Evolutionary conservation across 495 filamentous ascomycete species (phyloP).

Genomic region (Podospora pseudocomata): DNA sequence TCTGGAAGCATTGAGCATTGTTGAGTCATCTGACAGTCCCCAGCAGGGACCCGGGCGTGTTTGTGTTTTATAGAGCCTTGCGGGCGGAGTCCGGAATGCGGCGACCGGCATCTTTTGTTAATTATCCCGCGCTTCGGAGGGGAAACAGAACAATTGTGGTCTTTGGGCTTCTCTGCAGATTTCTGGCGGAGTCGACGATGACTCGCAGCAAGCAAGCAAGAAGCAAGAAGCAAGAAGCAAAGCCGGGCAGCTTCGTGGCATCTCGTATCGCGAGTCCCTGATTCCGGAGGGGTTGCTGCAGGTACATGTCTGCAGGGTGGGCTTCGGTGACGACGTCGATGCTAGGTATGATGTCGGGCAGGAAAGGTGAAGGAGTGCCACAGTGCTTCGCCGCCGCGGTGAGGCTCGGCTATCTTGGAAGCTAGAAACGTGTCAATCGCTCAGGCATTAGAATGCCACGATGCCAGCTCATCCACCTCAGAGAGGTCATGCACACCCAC

Average conservation of each 20-base stretch:
- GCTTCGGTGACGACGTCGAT: not conserved
- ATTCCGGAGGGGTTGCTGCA: not conserved
- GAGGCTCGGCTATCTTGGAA: conserved; percentile 7
- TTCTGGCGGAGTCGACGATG: not conserved
- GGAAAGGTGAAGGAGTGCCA: not conserved
- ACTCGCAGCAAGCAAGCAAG: not conserved
- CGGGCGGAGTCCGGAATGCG: conserved; percentile 3
- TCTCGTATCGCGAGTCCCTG: not conserved
- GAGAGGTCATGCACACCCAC: conserved; percentile 7
- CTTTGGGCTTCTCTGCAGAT: not conserved
- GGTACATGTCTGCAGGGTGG: not conserved
- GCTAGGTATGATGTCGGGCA: not conserved
- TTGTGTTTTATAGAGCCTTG: conserved; percentile 4
- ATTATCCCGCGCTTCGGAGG: not conserved
- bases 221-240: not conserved
- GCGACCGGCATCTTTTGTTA: not conserved
- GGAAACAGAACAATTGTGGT: not conserved
- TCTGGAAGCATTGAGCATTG: not conserved
- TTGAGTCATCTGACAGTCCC: not conserved
- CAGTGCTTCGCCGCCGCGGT: conserved; percentile 8
- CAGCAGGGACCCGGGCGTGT: not conserved
- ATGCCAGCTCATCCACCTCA: conserved; percentile 15
- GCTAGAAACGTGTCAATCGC: conserved; percentile 16
- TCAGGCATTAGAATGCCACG: conserved; percentile 12
- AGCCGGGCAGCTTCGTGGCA: not conserved